Percentiles rank a stretch among this genome's conserved stretches.
These are phyloP conservation scores for Pisolithus albus DNA, from an alignment of 768 basidiomycete species.

Conservation along the genomic window DNA sequence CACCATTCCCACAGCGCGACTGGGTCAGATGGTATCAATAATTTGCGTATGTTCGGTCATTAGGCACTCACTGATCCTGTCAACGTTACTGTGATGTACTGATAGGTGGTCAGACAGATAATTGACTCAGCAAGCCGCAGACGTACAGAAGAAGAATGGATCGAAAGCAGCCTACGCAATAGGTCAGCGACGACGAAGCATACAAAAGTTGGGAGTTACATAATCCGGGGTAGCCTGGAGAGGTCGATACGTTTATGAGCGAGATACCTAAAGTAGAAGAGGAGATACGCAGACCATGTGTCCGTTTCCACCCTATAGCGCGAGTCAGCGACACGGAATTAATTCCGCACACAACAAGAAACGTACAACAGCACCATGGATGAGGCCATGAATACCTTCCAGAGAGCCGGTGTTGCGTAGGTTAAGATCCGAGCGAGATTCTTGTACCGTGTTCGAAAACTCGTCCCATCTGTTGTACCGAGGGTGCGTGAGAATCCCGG, in stretches of 20 bases:
- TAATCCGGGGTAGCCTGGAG: slow-evolving; percentile 17
- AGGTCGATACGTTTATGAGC: neutral
- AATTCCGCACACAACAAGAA: neutral
- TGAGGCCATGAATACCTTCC: slow-evolving; percentile 17
- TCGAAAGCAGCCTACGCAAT: slow-evolving; percentile 17
- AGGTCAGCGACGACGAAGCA: neutral
- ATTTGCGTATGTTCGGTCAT: too few species aligned
- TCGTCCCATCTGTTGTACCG: slow-evolving; percentile 19
- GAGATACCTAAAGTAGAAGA: neutral
- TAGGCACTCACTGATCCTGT: slow-evolving; percentile 16
- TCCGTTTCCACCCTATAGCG: slow-evolving; percentile 2
- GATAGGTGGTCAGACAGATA: neutral
- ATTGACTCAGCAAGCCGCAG: neutral
- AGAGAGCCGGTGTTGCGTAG: slow-evolving; percentile 11
- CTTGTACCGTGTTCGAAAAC: slow-evolving; percentile 19
- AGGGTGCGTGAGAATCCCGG: too few species aligned
- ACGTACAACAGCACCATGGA: slow-evolving; percentile 16
- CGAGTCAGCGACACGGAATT: too few species aligned
- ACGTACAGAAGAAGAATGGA: slow-evolving; percentile 21
- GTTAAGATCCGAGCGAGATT: slow-evolving; percentile 13
- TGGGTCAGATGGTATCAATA: neutral
- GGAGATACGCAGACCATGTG: slow-evolving; percentile 16
- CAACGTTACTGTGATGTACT: slow-evolving; percentile 22
- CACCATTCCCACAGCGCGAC: slow-evolving; percentile 28
- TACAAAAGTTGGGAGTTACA: slow-evolving; percentile 6